Evolutionary conservation across 768 basidiomycete genomes (phyloP).

Genomic region (Tulasnella sp.): DNA sequence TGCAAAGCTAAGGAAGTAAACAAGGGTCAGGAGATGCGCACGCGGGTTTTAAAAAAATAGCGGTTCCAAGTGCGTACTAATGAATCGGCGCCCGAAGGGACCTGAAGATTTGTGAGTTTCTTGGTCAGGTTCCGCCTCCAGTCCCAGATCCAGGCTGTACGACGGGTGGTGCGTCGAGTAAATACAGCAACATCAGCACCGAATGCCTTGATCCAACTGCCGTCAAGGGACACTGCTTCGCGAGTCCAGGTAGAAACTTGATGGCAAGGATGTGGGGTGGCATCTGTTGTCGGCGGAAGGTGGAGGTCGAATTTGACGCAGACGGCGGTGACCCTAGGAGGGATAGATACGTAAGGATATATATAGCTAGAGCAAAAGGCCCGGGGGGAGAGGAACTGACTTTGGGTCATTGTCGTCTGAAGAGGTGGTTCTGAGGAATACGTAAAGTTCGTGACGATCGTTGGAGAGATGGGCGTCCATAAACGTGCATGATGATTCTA

Average conservation of each 20-base stretch:
- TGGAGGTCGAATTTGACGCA: neutral
- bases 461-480: neutral
- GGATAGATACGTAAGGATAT: neutral
- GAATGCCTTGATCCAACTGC: neutral
- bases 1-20: neutral
- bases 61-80: neutral
- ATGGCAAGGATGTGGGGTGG: neutral
- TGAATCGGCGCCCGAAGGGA: neutral
- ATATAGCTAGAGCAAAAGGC: neutral
- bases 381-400: neutral
- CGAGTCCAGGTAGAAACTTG: neutral
- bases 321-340: neutral
- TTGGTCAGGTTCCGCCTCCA: neutral
- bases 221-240: neutral
- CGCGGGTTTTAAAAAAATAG: neutral
- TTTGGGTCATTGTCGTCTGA: neutral
- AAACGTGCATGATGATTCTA: neutral
- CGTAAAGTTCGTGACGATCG: constrained; percentile 5
- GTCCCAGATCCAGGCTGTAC: neutral
- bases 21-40: neutral
- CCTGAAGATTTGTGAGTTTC: neutral
- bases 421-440: neutral
- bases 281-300: neutral
- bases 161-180: neutral
- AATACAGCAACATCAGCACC: neutral